These are phyloP conservation scores for Turritis glabra DNA, from an alignment of 345 rosid species.

Conservation along the genomic window DNA sequence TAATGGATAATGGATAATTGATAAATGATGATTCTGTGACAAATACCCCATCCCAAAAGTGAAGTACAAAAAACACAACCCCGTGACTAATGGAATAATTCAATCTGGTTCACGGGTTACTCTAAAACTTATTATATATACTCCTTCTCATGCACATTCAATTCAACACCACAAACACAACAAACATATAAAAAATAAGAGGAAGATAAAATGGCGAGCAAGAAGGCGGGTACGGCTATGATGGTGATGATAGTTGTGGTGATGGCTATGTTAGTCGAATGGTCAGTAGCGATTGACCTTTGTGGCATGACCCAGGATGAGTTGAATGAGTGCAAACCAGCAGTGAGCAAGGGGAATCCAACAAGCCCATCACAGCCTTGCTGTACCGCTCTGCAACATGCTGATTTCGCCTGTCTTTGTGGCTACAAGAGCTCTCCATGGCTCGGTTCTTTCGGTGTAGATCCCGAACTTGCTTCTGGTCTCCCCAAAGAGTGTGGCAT, in stretches of 20 bases:
- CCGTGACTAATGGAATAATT: background rate
- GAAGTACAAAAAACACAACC: background rate
- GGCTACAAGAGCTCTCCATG: constrained; percentile 51
- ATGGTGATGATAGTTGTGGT: constrained; percentile 3
- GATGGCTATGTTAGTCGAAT: constrained; percentile 1
- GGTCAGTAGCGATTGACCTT: constrained; percentile 36
- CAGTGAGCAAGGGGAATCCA: constrained; percentile 54
- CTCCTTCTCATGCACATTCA: background rate
- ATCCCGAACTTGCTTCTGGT: constrained; percentile 59
- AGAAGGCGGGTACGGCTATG: background rate
- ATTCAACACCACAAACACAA: constrained; percentile 14
- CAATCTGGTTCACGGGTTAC: constrained; percentile 23
- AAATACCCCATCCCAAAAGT: background rate
- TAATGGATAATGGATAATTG: background rate
- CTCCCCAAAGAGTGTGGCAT: constrained; percentile 41
- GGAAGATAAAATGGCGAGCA: constrained; percentile 21
- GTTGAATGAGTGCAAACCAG: constrained; percentile 58
- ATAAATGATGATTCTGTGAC: background rate
- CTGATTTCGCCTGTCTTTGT: constrained; percentile 64
- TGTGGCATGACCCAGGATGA: constrained; percentile 57
- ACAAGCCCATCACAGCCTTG: constrained; percentile 53
- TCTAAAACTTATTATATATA: background rate
- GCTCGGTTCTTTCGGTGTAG: constrained; percentile 66
- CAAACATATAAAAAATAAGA: background rate
- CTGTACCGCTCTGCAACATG: constrained; percentile 53